A percentile compares a stretch with the other conserved stretches of the same genome.
These are phyloP conservation scores for Diddensiella santjacobensis DNA, from an alignment of 805 yeast species.

Conservation along the genomic window DNA sequence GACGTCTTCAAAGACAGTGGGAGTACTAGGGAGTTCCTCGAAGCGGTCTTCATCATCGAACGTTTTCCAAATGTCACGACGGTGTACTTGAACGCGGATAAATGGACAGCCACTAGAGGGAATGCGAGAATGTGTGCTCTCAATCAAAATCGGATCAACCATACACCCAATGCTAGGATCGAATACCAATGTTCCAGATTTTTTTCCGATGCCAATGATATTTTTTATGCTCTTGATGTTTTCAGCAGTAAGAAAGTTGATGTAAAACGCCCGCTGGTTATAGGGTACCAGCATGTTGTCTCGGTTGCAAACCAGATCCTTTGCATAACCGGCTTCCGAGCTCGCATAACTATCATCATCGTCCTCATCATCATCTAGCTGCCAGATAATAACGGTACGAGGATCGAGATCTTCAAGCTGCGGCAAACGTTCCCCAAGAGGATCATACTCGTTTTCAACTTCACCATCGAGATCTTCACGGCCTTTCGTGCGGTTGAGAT, in stretches of 20 bases:
- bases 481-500: too few species aligned
- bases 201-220: not conserved
- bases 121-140: not conserved
- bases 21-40: not conserved
- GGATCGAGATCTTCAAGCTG: not conserved
- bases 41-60: not conserved
- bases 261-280: not conserved
- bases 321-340: not conserved
- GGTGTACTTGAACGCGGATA: conserved; percentile 1
- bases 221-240: not conserved
- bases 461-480: too few species aligned
- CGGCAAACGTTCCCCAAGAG: too few species aligned
- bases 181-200: not conserved
- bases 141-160: conserved; percentile 3
- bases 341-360: not conserved
- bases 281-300: not conserved
- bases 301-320: not conserved
- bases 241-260: not conserved
- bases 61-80: not conserved
- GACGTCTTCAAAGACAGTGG: not conserved
- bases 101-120: conserved; percentile 5
- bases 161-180: not conserved
- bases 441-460: too few species aligned
- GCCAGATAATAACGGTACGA: not conserved
- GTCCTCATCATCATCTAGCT: not conserved